Evolutionary conservation across 129 eudicot genomes (phyloP).

Genomic region (Centaurea solstitialis): DNA sequence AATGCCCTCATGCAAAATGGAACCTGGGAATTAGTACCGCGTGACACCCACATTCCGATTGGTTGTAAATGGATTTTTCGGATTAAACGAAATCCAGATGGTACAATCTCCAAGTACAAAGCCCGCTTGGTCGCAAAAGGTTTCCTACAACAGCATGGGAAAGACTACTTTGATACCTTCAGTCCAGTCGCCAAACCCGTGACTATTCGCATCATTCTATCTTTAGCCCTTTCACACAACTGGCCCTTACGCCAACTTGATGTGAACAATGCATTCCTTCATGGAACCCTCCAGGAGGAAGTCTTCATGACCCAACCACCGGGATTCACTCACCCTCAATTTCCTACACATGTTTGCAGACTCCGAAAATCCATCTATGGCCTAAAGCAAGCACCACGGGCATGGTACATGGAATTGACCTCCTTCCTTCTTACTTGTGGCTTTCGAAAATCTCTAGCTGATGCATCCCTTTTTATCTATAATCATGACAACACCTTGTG

Average conservation of each 20-base stretch:
- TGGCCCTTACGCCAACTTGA: constrained; percentile 15
- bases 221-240: neutral
- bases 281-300: neutral
- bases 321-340: neutral
- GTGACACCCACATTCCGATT: neutral
- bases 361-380: constrained; percentile 7
- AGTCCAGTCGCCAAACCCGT: constrained; percentile 12
- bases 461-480: no score
- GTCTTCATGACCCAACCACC: constrained; percentile 22
- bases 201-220: constrained; percentile 2
- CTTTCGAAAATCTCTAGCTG: neutral
- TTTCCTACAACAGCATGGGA: neutral
- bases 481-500: neutral
- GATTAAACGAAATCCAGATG: neutral
- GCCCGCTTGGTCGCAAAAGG: neutral
- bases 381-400: constrained; percentile 1
- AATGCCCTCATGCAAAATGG: neutral
- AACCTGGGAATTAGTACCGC: constrained; percentile 21
- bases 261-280: constrained; percentile 17
- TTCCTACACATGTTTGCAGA: constrained; percentile 10
- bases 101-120: neutral
- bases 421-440: neutral
- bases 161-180: constrained; percentile 11
- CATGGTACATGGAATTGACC: neutral
- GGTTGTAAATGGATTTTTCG: constrained; percentile 3